A percentile compares a stretch with the other conserved stretches of the same genome.
Evolutionary conservation across 768 basidiomycete genomes (phyloP).

Genomic region (Panaeolus cyanescens): DNA sequence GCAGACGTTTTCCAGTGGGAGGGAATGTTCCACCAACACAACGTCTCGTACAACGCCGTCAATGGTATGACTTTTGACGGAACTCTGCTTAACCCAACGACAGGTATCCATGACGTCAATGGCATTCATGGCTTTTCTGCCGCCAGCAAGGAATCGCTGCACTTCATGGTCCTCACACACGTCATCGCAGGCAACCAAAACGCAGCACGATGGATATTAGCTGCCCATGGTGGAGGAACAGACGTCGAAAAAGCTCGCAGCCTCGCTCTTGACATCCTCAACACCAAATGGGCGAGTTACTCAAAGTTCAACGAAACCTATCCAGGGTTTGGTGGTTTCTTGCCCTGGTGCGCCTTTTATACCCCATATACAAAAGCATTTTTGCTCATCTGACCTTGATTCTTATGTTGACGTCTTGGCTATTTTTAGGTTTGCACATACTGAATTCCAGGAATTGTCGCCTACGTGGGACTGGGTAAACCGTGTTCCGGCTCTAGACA

Average conservation of each 20-base stretch:
- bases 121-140: slow-evolving; percentile 25
- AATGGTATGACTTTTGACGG: slow-evolving; percentile 28
- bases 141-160: slow-evolving; percentile 24
- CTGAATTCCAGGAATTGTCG: slow-evolving; percentile 14
- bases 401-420: background rate
- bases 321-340: slow-evolving; percentile 26
- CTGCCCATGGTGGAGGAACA: slow-evolving; percentile 13
- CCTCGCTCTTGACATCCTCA: slow-evolving; percentile 17
- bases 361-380: background rate
- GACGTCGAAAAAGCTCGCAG: slow-evolving; percentile 16
- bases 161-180: slow-evolving; percentile 23
- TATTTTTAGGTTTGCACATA: slow-evolving; percentile 17
- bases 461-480: slow-evolving; percentile 26
- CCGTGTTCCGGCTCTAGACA: slow-evolving; percentile 24
- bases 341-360: slow-evolving; percentile 19
- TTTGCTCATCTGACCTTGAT: background rate
- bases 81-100: slow-evolving; percentile 18
- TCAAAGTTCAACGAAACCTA: slow-evolving; percentile 20
- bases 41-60: slow-evolving; percentile 23
- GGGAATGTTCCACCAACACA: slow-evolving; percentile 24
- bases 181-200: slow-evolving; percentile 18
- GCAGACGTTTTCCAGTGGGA: slow-evolving; percentile 22
- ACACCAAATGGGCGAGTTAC: slow-evolving; percentile 19
- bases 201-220: slow-evolving; percentile 22
- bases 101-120: slow-evolving; percentile 16